A percentile compares a stretch with the other conserved stretches of the same genome.
These are phyloP conservation scores for Amorphotheca resinae DNA, from an alignment of 495 filamentous ascomycete species.

Conservation along the genomic window DNA sequence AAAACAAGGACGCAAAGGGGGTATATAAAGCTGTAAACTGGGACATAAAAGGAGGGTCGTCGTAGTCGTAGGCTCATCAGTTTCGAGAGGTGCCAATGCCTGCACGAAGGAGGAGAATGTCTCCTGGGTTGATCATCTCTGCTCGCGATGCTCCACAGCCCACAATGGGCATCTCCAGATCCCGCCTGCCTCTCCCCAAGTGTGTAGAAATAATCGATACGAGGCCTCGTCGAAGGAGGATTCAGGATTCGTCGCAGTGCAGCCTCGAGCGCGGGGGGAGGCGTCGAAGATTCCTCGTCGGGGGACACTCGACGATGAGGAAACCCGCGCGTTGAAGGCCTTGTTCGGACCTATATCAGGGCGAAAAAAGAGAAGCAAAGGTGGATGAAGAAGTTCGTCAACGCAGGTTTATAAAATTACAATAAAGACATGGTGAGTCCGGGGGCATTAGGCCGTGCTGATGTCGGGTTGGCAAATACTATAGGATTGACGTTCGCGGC, in stretches of 20 bases:
- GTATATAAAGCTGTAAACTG: slow-evolving; percentile 4
- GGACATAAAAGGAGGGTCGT: slow-evolving; percentile 6
- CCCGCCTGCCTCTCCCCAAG: slow-evolving; percentile 2
- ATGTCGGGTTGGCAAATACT: neutral
- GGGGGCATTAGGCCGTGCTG: no score
- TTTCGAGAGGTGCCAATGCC: slow-evolving; percentile 18
- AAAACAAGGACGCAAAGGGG: slow-evolving; percentile 1
- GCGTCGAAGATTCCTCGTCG: neutral
- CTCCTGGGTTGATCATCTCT: slow-evolving; percentile 18
- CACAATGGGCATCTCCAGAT: slow-evolving; percentile 11
- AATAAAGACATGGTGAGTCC: no score
- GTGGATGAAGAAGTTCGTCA: no score
- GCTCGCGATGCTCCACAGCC: slow-evolving; percentile 12
- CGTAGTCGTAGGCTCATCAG: slow-evolving; percentile 9
- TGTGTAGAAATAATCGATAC: neutral
- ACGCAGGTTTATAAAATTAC: neutral
- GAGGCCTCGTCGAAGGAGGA: slow-evolving; percentile 1
- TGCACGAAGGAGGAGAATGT: slow-evolving; percentile 17
- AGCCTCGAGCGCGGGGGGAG: slow-evolving; percentile 1
- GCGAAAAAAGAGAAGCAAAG: neutral
- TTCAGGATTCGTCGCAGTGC: neutral
- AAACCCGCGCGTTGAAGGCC: neutral
- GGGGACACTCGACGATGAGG: neutral
- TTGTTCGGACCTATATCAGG: neutral
- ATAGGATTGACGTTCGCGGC: neutral